These are phyloP conservation scores for Cicer bijugum DNA, from an alignment of 306 rosid genomes.

Conservation along the genomic window DNA sequence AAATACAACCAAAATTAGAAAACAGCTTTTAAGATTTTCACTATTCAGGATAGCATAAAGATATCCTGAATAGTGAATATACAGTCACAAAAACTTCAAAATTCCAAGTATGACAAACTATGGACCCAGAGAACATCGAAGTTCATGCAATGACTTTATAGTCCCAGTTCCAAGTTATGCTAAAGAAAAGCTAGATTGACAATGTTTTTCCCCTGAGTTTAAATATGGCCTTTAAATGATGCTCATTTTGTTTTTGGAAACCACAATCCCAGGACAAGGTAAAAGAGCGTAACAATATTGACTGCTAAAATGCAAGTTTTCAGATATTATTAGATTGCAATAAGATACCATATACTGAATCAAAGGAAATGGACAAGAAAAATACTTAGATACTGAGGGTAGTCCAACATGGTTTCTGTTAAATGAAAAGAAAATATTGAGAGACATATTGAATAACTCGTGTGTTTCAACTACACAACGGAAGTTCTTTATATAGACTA, in stretches of 20 bases:
- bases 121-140: conserved; percentile 9
- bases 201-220: not conserved
- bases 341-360: conserved; percentile 18
- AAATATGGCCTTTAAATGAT: not conserved
- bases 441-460: too few relatives aligned
- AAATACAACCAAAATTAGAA: not conserved
- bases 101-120: not conserved
- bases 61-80: not conserved
- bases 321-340: not conserved
- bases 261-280: not conserved
- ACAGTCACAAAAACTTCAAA: conserved; percentile 14
- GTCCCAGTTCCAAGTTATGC: not conserved
- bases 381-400: not conserved
- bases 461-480: too few relatives aligned
- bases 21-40: not conserved
- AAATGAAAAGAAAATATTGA: too few relatives aligned
- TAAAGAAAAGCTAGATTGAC: conserved; percentile 7
- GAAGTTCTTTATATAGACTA: too few relatives aligned
- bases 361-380: not conserved
- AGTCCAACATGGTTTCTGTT: not conserved
- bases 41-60: not conserved
- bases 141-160: not conserved
- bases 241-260: not conserved
- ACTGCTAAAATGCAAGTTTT: not conserved
- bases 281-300: conserved; percentile 4